Evolutionary conservation across 2,329 filamentous ascomycete species (phyloP).

Genomic region (Cladosporium sp.): DNA sequence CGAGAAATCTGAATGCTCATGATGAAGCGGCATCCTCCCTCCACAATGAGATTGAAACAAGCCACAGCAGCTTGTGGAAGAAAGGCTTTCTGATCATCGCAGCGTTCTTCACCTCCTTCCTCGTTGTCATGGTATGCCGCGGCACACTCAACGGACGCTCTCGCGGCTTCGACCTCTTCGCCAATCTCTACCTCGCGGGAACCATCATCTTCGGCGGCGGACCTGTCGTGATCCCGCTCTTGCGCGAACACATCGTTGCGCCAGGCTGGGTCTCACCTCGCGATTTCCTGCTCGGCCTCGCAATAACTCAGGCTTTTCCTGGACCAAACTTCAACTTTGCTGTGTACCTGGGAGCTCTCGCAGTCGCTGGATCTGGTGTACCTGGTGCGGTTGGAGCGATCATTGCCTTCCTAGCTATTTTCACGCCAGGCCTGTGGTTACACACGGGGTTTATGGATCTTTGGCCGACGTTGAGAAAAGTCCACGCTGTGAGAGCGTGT

Average conservation of each 20-base stretch:
- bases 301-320: constrained; percentile 70
- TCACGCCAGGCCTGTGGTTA: constrained; percentile 44
- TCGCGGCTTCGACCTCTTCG: constrained; percentile 63
- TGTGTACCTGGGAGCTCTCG: constrained; percentile 46
- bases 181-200: constrained; percentile 73
- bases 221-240: constrained; percentile 49
- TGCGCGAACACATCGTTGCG: constrained; percentile 56
- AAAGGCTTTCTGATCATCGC: constrained; percentile 42
- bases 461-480: constrained; percentile 43
- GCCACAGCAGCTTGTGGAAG: constrained; percentile 28
- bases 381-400: constrained; percentile 41
- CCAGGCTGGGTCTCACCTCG: constrained; percentile 70
- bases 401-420: constrained; percentile 43
- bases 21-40: neutral
- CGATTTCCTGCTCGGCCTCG: constrained; percentile 73
- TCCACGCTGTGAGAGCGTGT: constrained; percentile 39
- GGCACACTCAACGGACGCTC: constrained; percentile 44
- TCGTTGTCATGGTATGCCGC: constrained; percentile 56
- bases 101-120: constrained; percentile 58
- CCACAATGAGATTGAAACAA: neutral
- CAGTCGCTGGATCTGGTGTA: constrained; percentile 34
- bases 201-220: constrained; percentile 57
- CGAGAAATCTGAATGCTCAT: neutral
- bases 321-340: constrained; percentile 62
- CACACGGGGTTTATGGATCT: constrained; percentile 42